Conservation (phyloP, 2,329 filamentous ascomycete genomes). For the Fusarium hostae region DNA sequence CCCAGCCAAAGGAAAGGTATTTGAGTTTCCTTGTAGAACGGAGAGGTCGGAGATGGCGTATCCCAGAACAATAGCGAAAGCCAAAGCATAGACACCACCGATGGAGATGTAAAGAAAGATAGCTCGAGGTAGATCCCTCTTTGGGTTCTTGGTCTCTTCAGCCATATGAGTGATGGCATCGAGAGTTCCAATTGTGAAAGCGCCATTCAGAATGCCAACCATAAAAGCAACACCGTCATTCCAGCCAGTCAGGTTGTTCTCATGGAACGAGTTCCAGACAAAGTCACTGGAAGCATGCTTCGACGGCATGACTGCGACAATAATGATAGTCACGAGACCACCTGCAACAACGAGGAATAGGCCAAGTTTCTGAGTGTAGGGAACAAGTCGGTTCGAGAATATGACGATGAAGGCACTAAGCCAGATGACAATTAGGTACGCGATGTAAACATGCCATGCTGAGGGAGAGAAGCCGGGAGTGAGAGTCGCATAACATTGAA, state of each 20-base stretch:
- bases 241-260: slow-evolving; percentile 44
- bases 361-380: slow-evolving; percentile 41
- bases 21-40: slow-evolving; percentile 36
- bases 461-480: slow-evolving; percentile 6
- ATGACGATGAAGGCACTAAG: slow-evolving; percentile 33
- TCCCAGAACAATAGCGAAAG: slow-evolving; percentile 35
- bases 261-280: slow-evolving; percentile 39
- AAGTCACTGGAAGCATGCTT: slow-evolving; percentile 36
- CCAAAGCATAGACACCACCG: slow-evolving; percentile 38
- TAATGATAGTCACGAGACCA: slow-evolving; percentile 37
- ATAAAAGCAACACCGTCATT: slow-evolving; percentile 42
- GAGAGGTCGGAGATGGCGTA: slow-evolving; percentile 42
- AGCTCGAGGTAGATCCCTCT: slow-evolving; percentile 29
- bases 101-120: slow-evolving; percentile 43
- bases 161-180: slow-evolving; percentile 45
- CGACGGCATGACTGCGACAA: slow-evolving; percentile 37
- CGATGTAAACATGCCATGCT: slow-evolving; percentile 42
- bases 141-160: slow-evolving; percentile 37
- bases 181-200: slow-evolving; percentile 41
- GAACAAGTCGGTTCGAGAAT: slow-evolving; percentile 40
- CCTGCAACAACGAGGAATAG: slow-evolving; percentile 38
- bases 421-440: slow-evolving; percentile 40
- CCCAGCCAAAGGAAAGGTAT: slow-evolving; percentile 38
- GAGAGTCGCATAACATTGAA: slow-evolving; percentile 42
- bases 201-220: slow-evolving; percentile 40